These are phyloP conservation scores for Colletotrichum orbiculare DNA, from an alignment of 2,329 filamentous ascomycete species.

Conservation along the genomic window DNA sequence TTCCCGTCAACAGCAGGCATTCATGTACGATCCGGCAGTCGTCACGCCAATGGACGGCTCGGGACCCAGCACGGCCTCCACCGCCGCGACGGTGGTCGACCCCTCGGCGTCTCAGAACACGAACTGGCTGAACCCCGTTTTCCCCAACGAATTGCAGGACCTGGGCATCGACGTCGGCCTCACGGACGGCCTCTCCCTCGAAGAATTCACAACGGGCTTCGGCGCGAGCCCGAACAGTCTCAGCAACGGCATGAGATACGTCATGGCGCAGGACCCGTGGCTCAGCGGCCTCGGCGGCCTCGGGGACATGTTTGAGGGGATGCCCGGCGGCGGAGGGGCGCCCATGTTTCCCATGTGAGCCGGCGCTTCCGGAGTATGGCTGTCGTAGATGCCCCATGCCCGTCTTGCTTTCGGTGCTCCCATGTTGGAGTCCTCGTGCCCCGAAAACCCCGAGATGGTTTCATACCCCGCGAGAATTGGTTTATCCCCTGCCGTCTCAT, in stretches of 20 bases:
- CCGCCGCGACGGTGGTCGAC: slow-evolving; percentile 12
- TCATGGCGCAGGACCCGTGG: slow-evolving; percentile 53
- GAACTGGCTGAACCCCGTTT: slow-evolving; percentile 23
- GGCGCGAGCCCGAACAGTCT: slow-evolving; percentile 32
- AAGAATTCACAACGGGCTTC: slow-evolving; percentile 35
- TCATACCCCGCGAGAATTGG: no score
- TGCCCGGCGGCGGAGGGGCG: slow-evolving; percentile 43
- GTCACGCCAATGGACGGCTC: slow-evolving; percentile 21
- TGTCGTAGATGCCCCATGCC: no score
- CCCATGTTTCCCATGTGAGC: slow-evolving; percentile 49
- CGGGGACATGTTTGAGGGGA: slow-evolving; percentile 46
- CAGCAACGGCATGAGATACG: slow-evolving; percentile 46
- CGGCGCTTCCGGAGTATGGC: neutral
- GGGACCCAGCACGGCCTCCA: slow-evolving; percentile 12
- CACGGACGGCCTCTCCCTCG: slow-evolving; percentile 31
- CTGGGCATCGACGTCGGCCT: slow-evolving; percentile 33
- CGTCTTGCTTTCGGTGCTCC: no score
- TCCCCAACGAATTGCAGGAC: slow-evolving; percentile 24
- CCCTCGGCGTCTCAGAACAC: neutral
- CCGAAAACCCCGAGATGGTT: no score
- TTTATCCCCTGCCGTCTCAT: no score
- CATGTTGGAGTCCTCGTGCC: no score
- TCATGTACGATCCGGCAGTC: slow-evolving; percentile 48
- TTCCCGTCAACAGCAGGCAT: slow-evolving; percentile 46
- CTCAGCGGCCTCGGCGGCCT: slow-evolving; percentile 49